Evolutionary conservation across 108 stramenopile species (phyloP), one percentile per base, ranked within the genome.

Genomic region (Stephanodiscus triporus): DNA sequence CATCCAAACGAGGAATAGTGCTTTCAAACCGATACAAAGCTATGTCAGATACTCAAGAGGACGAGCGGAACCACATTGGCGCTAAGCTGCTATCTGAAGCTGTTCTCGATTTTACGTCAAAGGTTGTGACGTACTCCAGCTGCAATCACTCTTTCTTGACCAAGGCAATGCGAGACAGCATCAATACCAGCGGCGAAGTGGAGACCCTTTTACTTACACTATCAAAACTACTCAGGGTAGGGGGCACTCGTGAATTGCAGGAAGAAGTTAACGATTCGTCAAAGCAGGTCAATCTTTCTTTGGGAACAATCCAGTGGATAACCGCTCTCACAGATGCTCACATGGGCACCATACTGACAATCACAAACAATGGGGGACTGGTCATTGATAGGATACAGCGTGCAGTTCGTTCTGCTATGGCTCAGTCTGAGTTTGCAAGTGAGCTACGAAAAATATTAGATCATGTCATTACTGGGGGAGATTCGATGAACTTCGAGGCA

Each of bases 251-350:
- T 42, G 36, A 9, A 40, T 38, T 53, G 23, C 50, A 32, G 30
- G 49, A 59, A 62, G 48, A 32, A 20, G 22, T 13, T 23, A 22
- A 22, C 23, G 61, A 27, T 20, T 43, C 53, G 16, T 19, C 34
- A 17, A 50, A 23, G 7, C 62, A 51, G 51, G 16, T 38, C 20
- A 30, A 61, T 71, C 63, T 74, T 45, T 63, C 38, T 45, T 29
- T 62, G 58, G 66, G 81, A 20, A 54, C 70, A 22, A 71, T 82
- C 50, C 65, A 82, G 16, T 82, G 81, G 81, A 76, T 82, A 62
- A 49, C 81, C n/a, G 69, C 81, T 11, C 27, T 82, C 23, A 72
- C 75, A 22, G 81, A 82, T 61, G 74, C 81, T 71, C 81, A 82
- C 32, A 55, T 75, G 74, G 7, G 60, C 30, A 76, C 61, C 34